Percentiles rank a stretch among this genome's conserved stretches.
Evolutionary conservation across 495 filamentous ascomycete genomes (phyloP).

Genomic region (Neurospora sp.): DNA sequence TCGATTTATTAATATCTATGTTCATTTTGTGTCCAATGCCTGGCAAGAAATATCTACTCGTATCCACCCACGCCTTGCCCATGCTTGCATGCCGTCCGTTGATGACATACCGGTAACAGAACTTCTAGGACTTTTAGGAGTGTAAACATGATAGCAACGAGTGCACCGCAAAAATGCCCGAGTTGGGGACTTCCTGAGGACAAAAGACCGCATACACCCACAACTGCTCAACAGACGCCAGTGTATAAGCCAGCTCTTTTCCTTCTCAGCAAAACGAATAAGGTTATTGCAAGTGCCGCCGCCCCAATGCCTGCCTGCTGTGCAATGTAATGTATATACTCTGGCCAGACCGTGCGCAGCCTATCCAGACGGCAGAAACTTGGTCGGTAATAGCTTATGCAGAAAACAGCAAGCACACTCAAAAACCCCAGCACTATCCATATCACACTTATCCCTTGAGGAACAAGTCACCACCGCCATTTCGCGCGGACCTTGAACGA

Average conservation of each 20-base stretch:
- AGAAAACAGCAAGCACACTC: neutral
- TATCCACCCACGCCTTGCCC: neutral
- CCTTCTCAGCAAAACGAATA: neutral
- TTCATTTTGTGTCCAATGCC: neutral
- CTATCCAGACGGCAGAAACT: neutral
- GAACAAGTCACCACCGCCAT: conserved; percentile 46
- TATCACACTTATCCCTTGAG: conserved; percentile 33
- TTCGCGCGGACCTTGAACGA: conserved; percentile 43
- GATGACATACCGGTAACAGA: neutral
- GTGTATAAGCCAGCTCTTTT: neutral
- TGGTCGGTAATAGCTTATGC: neutral
- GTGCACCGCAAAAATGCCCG: neutral
- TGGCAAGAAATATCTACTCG: neutral
- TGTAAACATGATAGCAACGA: neutral
- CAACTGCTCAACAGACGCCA: neutral
- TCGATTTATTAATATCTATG: neutral
- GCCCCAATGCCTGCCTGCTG: neutral
- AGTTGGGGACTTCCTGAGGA: neutral
- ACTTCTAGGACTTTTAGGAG: neutral
- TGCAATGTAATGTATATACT: neutral
- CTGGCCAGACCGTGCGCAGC: neutral
- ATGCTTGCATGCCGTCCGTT: neutral
- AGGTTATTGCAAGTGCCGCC: neutral
- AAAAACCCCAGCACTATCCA: neutral
- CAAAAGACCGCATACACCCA: neutral